Evolutionary conservation across 352 stramenopile species (phyloP), one percentile per base, ranked within the genome.

Genomic region (Globisporangium paroecandrum): DNA sequence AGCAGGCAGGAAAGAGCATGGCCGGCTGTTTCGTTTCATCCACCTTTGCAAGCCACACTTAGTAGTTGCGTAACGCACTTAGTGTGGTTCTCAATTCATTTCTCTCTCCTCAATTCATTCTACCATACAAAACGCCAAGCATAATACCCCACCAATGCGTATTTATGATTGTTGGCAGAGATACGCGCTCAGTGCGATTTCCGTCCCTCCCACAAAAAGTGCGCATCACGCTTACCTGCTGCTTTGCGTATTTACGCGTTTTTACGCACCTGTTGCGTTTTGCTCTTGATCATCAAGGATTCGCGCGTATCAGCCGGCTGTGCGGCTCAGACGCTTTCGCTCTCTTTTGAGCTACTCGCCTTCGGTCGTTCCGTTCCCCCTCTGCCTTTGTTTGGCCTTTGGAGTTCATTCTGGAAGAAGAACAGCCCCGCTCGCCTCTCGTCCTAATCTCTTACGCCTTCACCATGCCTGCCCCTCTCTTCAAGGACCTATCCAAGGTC

Each of bases 401-500:
- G 4, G 2, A 10, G 20, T 27, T 62, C 56, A 62, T 62, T 62
- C 56, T 27, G 56, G 56, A 62, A 62, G 56, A 62, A 62, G 29
- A 46, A 27, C 47, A 55, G 47, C 47, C 32, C 29, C n/a, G 9
- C n/a, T n/a, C 29, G 20, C 10, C 29, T 24, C 43, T 62, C 56
- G 9, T 60, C 55, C 55, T 47, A 62, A 62, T 67, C 64, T 43
- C 58, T 38, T 4, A 13, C 77, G 81, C 79, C 86, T 62, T 2
- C 47, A 64, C 4, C 20, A 89, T 78, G 69, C 74, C 88, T 66
- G 83, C 80, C 43, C 77, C 87, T 73, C 74, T 91, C 66, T 94
- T 83, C 83, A 94, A 93, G 76, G 84, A 94, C 65, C 67, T 94
- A 64, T 77, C 83, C 68, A 93, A 93, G 85, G 89, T 81, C 63